Percentiles rank a stretch among this genome's conserved stretches.
Conservation (phyloP, 306 rosid species). For the Gastrolobium villosum region DNA sequence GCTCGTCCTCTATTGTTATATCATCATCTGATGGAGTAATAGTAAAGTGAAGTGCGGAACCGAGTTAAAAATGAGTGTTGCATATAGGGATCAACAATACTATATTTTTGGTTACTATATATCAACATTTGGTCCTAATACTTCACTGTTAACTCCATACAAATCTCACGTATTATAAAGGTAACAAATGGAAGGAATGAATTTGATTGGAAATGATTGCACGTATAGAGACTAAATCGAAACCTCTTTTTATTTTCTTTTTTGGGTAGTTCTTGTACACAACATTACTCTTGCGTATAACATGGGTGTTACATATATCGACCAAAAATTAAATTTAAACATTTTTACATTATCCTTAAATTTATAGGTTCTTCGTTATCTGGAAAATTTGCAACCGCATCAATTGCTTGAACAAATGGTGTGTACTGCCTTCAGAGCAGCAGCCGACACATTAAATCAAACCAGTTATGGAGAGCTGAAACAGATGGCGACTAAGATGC, state of each 20-base stretch:
- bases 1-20: too few species aligned
- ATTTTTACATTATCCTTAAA: constrained; percentile 13
- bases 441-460: constrained; percentile 70
- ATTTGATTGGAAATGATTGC: neutral
- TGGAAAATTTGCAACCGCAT: constrained; percentile 75
- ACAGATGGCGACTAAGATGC: constrained; percentile 71
- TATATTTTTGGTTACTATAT: too few species aligned
- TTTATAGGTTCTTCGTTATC: constrained; percentile 77
- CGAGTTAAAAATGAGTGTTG: too few species aligned
- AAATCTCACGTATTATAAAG: neutral
- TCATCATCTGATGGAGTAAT: too few species aligned
- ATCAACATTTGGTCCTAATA: neutral
- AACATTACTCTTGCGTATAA: too few species aligned
- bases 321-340: neutral
- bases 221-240: neutral
- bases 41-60: too few species aligned
- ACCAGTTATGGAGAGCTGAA: constrained; percentile 77
- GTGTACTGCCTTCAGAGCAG: constrained; percentile 77
- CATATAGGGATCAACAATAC: too few species aligned
- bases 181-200: neutral
- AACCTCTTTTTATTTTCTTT: too few species aligned
- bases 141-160: neutral
- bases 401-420: constrained; percentile 92
- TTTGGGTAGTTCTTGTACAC: too few species aligned
- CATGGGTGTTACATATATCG: neutral